Evolutionary conservation across 148 eudicot genomes (phyloP).

Genomic region (Fagopyrum esculentum): DNA sequence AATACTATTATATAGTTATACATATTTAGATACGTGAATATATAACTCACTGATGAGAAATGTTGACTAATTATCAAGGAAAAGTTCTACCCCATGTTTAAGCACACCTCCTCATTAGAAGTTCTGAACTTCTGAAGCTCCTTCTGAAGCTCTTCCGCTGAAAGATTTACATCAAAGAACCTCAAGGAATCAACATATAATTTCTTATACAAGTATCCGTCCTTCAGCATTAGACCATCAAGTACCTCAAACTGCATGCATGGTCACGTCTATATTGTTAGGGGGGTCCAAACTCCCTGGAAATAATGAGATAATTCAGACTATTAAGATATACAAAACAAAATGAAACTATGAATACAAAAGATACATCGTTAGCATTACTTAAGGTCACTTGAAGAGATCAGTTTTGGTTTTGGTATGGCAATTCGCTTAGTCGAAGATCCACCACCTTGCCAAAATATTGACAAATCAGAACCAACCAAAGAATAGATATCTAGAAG

Average conservation of each 20-base stretch:
- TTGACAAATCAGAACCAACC: background rate
- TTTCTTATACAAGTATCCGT: constrained; percentile 83
- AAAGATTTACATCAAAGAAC: constrained; percentile 65
- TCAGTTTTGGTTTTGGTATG: constrained; percentile 70
- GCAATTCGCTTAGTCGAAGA: constrained; percentile 43
- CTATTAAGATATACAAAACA: constrained; percentile 7
- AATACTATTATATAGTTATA: no score
- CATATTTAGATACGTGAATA: no score
- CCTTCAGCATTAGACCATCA: constrained; percentile 79
- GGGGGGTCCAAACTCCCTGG: constrained; percentile 89
- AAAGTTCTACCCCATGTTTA: no score
- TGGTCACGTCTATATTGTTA: constrained; percentile 79
- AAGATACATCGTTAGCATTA: constrained; percentile 27
- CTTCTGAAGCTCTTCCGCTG: constrained; percentile 75
- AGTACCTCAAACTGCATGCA: constrained; percentile 62
- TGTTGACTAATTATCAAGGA: no score
- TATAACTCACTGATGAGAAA: no score
- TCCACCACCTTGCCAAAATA: constrained; percentile 64
- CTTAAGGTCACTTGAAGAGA: constrained; percentile 82
- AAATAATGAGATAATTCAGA: constrained; percentile 13
- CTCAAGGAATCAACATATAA: constrained; percentile 67
- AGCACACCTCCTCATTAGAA: constrained; percentile 54
- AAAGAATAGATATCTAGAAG: background rate
- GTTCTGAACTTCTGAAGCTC: constrained; percentile 74
- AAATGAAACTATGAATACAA: background rate